A percentile compares a stretch with the other conserved stretches of the same genome.
Evolutionary conservation across 164 flowering plant species (phyloP).

Genomic region (Dillenia suffruticosa): DNA sequence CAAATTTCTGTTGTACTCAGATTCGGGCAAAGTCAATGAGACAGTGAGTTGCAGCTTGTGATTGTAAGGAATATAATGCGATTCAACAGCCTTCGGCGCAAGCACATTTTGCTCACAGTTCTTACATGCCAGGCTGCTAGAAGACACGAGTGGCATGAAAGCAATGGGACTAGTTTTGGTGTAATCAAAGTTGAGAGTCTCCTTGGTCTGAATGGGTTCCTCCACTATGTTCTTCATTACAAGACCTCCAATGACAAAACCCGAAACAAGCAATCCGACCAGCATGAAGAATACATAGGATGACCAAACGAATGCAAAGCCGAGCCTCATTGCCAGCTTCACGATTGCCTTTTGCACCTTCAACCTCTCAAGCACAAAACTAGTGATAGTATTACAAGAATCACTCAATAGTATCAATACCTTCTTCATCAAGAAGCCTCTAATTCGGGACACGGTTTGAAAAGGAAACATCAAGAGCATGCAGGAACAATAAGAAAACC

Average conservation of each 20-base stretch:
- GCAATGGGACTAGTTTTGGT: conserved; percentile 67
- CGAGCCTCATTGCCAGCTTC: conserved; percentile 26
- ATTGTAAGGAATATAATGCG: conserved; percentile 30
- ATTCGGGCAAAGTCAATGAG: conserved; percentile 33
- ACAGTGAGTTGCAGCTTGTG: conserved; percentile 28
- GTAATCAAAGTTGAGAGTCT: conserved; percentile 72
- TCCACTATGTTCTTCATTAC: conserved; percentile 52
- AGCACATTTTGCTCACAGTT: conserved; percentile 13
- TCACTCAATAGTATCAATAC: conserved; percentile 17
- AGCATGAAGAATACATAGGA: conserved; percentile 48
- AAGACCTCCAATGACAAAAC: conserved; percentile 53
- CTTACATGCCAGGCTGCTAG: too few species aligned
- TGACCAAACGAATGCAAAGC: conserved; percentile 72
- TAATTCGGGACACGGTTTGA: conserved; percentile 18
- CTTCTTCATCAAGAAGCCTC: conserved; percentile 14
- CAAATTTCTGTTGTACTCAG: conserved; percentile 37
- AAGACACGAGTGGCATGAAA: conserved; percentile 41
- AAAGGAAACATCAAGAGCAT: conserved; percentile 47
- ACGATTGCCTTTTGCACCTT: conserved; percentile 25
- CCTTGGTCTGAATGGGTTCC: conserved; percentile 57
- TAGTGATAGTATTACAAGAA: conserved; percentile 14
- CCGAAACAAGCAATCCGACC: conserved; percentile 38
- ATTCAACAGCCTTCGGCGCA: conserved; percentile 5
- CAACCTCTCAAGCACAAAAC: conserved; percentile 17
- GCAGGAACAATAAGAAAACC: conserved; percentile 28